A percentile compares a stretch with the other conserved stretches of the same genome.
Conservation (phyloP, 2,329 filamentous ascomycete genomes). For the Colletotrichum melonis region DNA sequence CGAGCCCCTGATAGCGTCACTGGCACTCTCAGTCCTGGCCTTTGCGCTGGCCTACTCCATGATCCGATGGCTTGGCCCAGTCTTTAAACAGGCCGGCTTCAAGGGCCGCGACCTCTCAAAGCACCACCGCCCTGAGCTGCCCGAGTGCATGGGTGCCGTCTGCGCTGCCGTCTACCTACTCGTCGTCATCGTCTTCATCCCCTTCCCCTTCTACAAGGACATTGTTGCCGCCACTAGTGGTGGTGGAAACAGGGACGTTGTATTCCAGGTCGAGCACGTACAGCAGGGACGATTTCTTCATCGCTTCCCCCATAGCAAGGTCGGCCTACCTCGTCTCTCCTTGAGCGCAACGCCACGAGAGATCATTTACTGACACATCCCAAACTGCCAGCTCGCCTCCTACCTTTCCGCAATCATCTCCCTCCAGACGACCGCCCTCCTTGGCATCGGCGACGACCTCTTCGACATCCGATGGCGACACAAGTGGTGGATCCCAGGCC, state of each 20-base stretch:
- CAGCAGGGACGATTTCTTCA: slow-evolving; percentile 89
- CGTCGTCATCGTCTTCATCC: slow-evolving; percentile 90
- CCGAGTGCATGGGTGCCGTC: slow-evolving; percentile 95
- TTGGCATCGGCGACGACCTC: slow-evolving; percentile 94
- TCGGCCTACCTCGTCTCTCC: slow-evolving; percentile 46
- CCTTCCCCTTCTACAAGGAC: slow-evolving; percentile 98
- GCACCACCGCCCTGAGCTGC: slow-evolving; percentile 77
- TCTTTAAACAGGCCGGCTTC: slow-evolving; percentile 88
- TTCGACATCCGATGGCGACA: slow-evolving; percentile 99
- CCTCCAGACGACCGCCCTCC: slow-evolving; percentile 88
- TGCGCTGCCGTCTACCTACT: slow-evolving; percentile 94
- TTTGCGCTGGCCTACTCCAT: slow-evolving; percentile 86
- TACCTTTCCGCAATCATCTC: slow-evolving; percentile 95
- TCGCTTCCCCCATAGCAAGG: slow-evolving; percentile 94
- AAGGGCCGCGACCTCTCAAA: slow-evolving; percentile 91
- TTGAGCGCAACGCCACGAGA: neutral
- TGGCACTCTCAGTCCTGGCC: slow-evolving; percentile 86
- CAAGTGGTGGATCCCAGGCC: slow-evolving; percentile 97
- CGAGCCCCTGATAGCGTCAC: slow-evolving; percentile 87
- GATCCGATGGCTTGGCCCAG: slow-evolving; percentile 92
- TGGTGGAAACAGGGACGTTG: slow-evolving; percentile 89
- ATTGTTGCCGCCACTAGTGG: slow-evolving; percentile 95
- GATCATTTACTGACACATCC: neutral
- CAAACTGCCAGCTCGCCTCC: slow-evolving; percentile 77
- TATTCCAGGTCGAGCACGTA: slow-evolving; percentile 77